These are phyloP conservation scores for Melaleuca alternifolia DNA, from an alignment of 345 rosid species.

Conservation along the genomic window DNA sequence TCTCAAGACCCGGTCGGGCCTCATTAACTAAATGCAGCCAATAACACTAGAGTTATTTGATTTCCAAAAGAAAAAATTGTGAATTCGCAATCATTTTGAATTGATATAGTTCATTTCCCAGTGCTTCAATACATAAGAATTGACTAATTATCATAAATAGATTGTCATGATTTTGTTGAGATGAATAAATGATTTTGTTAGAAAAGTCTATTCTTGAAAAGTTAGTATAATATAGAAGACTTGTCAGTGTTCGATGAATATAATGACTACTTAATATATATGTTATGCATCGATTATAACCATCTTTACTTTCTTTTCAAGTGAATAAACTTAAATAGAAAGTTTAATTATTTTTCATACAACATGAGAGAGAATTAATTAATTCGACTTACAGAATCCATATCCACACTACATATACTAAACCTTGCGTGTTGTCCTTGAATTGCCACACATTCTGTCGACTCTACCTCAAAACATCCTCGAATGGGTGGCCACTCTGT, in stretches of 20 bases:
- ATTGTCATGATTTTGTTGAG: rapidly evolving
- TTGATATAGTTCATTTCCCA: not conserved
- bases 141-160: rapidly evolving
- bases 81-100: not conserved
- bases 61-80: not conserved
- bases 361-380: too few species aligned
- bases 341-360: too few species aligned
- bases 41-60: not conserved
- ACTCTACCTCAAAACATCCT: not conserved
- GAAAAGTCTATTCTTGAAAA: not conserved
- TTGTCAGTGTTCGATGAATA: not conserved
- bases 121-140: not conserved
- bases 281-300: not conserved
- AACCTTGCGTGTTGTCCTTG: not conserved
- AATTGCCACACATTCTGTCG: not conserved
- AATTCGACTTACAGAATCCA: not conserved
- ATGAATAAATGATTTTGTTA: not conserved
- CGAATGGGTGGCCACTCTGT: not conserved
- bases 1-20: not conserved
- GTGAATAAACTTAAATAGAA: not conserved
- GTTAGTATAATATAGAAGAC: not conserved
- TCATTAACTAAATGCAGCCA: not conserved
- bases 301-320: not conserved
- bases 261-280: not conserved
- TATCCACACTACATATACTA: not conserved